Conservation (phyloP, 2,329 filamentous ascomycete species). For the Zymoseptoria ardabiliae region DNA sequence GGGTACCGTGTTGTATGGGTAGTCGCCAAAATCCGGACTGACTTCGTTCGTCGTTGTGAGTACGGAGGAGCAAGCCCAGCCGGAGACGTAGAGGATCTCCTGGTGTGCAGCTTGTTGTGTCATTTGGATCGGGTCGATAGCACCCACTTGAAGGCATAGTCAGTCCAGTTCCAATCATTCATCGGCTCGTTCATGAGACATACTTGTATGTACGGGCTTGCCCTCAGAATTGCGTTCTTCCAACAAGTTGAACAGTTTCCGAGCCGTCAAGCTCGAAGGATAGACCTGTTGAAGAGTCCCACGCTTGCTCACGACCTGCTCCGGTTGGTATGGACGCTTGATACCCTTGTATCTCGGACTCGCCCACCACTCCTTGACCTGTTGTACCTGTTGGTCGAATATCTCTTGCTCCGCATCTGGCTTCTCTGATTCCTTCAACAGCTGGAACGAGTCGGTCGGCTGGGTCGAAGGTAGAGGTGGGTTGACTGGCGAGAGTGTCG, state of each 20-base stretch:
- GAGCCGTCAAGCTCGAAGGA: slow-evolving; percentile 87
- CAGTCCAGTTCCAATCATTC: slow-evolving; percentile 19
- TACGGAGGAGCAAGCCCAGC: slow-evolving; percentile 93
- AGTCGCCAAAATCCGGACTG: slow-evolving; percentile 95
- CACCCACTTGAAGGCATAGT: slow-evolving; percentile 63
- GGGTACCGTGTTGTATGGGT: slow-evolving; percentile 97
- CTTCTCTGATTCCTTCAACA: slow-evolving; percentile 71
- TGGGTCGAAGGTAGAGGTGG: slow-evolving; percentile 55
- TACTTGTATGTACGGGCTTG: slow-evolving; percentile 88
- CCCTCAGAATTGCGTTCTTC: slow-evolving; percentile 69
- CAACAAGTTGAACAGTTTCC: slow-evolving; percentile 87
- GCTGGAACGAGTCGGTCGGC: slow-evolving; percentile 74
- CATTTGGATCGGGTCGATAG: slow-evolving; percentile 99
- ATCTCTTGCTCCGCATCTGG: slow-evolving; percentile 73
- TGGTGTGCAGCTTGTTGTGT: slow-evolving; percentile 95
- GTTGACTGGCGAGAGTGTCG: slow-evolving; percentile 45
- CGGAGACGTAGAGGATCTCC: slow-evolving; percentile 91
- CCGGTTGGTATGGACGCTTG: slow-evolving; percentile 82
- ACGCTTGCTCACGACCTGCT: slow-evolving; percentile 87
- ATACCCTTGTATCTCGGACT: slow-evolving; percentile 80
- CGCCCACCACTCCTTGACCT: slow-evolving; percentile 87
- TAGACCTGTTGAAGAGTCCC: slow-evolving; percentile 82
- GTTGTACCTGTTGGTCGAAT: slow-evolving; percentile 73
- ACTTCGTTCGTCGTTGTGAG: slow-evolving; percentile 95
- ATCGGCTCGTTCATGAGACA: slow-evolving; percentile 24